Percentiles rank a stretch among this genome's conserved stretches.
Conservation (phyloP, 495 filamentous ascomycete genomes). For the Penicillium goetzii region DNA sequence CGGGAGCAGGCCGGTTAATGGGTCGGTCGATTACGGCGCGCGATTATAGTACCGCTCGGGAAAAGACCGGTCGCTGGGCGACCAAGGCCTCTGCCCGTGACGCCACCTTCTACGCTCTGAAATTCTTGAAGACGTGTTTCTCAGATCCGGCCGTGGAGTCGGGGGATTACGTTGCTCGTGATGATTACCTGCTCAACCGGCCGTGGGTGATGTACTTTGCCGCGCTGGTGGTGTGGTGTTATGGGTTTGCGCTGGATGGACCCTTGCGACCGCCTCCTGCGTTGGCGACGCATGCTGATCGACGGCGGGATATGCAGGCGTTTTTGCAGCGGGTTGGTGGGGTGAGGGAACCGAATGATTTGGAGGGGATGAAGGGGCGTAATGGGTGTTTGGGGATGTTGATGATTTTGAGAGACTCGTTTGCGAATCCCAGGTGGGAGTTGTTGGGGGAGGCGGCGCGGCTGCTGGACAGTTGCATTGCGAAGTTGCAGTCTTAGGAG, state of each 20-base stretch:
- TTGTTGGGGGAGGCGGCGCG: constrained; percentile 83
- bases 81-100: constrained; percentile 89
- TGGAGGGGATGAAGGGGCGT: constrained; percentile 72
- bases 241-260: constrained; percentile 90
- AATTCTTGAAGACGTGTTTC: constrained; percentile 81
- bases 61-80: constrained; percentile 84
- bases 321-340: constrained; percentile 76
- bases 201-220: constrained; percentile 99
- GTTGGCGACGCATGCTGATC: constrained; percentile 62
- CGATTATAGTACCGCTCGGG: constrained; percentile 78
- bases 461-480: constrained; percentile 78
- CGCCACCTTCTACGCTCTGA: constrained; percentile 90
- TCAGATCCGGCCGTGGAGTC: constrained; percentile 54
- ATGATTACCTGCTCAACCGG: constrained; percentile 88
- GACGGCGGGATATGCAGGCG: constrained; percentile 74
- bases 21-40: constrained; percentile 82
- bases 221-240: constrained; percentile 90
- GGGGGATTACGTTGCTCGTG: constrained; percentile 73
- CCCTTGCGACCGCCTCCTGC: constrained; percentile 59
- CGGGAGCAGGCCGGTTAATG: constrained; percentile 79
- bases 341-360: constrained; percentile 78
- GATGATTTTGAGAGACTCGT: constrained; percentile 79
- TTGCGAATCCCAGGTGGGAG: constrained; percentile 86
- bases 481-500: constrained; percentile 49
- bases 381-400: constrained; percentile 84